Percentiles rank a stretch among this genome's conserved stretches.
phyloP scores from a whole-genome alignment of 2,329 filamentous ascomycete species.

The Neonectria hederae region DNA sequence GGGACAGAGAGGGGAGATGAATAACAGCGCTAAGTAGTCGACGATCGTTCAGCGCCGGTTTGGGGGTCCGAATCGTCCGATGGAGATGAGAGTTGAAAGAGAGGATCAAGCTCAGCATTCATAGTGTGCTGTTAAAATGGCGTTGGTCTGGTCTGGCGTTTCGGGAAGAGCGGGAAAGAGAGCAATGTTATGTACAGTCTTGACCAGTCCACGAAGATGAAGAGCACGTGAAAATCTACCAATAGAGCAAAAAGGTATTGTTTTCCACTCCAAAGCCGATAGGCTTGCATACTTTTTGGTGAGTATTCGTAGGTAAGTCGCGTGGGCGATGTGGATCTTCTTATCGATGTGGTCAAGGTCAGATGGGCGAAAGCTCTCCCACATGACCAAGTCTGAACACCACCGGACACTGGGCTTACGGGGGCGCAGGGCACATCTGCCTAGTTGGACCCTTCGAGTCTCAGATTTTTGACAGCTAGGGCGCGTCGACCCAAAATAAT shows the following conservation, averaged over 20 bases:
- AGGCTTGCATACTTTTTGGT: not conserved
- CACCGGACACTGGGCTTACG: slow-evolving; percentile 23
- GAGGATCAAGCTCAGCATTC: slow-evolving; percentile 34
- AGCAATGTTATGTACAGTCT: slow-evolving; percentile 44
- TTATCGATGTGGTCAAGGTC: slow-evolving; percentile 28
- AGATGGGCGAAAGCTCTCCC: slow-evolving; percentile 27
- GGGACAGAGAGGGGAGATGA: slow-evolving; percentile 1
- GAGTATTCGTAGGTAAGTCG: slow-evolving; percentile 23
- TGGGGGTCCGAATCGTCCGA: not conserved
- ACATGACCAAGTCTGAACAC: slow-evolving; percentile 37
- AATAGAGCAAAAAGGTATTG: slow-evolving; percentile 33
- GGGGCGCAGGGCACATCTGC: slow-evolving; percentile 38
- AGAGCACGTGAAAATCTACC: slow-evolving; percentile 32
- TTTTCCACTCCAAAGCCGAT: slow-evolving; percentile 2
- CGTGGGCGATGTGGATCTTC: slow-evolving; percentile 27
- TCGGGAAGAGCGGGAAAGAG: slow-evolving; percentile 43
- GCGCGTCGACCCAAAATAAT: not conserved
- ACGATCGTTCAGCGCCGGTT: slow-evolving; percentile 6
- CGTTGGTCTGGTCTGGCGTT: slow-evolving; percentile 47
- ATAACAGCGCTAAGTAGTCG: slow-evolving; percentile 2
- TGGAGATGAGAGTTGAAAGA: slow-evolving; percentile 20
- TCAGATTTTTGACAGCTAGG: slow-evolving; percentile 7
- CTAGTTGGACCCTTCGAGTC: slow-evolving; percentile 27
- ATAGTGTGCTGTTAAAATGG: slow-evolving; percentile 38
- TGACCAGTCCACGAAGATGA: slow-evolving; percentile 38